A percentile compares a stretch with the other conserved stretches of the same genome.
These are phyloP conservation scores for Penicillium sp. DNA, from an alignment of 2,329 filamentous ascomycete species.

Conservation along the genomic window DNA sequence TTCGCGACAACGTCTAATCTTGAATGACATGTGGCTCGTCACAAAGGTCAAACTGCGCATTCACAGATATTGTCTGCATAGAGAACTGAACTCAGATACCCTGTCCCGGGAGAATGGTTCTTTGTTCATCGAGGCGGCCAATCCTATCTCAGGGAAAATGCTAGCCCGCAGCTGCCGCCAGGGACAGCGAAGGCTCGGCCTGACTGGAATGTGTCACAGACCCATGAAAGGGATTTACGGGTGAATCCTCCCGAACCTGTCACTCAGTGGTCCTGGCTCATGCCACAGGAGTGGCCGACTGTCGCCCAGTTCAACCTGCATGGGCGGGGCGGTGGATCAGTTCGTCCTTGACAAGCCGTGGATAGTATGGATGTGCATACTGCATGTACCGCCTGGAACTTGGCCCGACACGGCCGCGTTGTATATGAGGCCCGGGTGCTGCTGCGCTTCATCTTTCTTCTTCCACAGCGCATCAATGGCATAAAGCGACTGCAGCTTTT, in stretches of 20 bases:
- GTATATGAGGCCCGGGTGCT: slow-evolving; percentile 22
- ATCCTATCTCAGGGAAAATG: slow-evolving; percentile 8
- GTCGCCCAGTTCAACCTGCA: slow-evolving; percentile 28
- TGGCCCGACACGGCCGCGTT: slow-evolving; percentile 11
- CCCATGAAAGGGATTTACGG: slow-evolving; percentile 19
- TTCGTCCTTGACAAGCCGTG: slow-evolving; percentile 24
- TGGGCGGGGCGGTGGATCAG: slow-evolving; percentile 27
- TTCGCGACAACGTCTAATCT: not conserved
- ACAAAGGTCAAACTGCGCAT: not conserved
- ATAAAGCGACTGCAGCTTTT: slow-evolving; percentile 27
- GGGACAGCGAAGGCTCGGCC: slow-evolving; percentile 11
- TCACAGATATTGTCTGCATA: slow-evolving; percentile 7
- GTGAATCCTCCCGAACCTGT: slow-evolving; percentile 20
- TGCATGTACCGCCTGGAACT: slow-evolving; percentile 21
- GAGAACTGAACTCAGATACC: slow-evolving; percentile 3
- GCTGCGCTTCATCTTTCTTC: slow-evolving; percentile 7
- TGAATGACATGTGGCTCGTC: slow-evolving; percentile 8
- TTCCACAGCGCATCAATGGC: slow-evolving; percentile 30
- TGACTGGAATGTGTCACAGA: slow-evolving; percentile 29
- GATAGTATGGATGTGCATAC: slow-evolving; percentile 31
- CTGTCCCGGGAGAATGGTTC: slow-evolving; percentile 1
- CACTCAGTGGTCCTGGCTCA: slow-evolving; percentile 21
- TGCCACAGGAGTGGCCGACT: slow-evolving; percentile 25
- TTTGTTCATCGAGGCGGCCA: slow-evolving; percentile 2
- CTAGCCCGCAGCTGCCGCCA: slow-evolving; percentile 19